phyloP scores from a whole-genome alignment of 1,284 basidiomycete genomes.

The Malassezia slooffiae region DNA sequence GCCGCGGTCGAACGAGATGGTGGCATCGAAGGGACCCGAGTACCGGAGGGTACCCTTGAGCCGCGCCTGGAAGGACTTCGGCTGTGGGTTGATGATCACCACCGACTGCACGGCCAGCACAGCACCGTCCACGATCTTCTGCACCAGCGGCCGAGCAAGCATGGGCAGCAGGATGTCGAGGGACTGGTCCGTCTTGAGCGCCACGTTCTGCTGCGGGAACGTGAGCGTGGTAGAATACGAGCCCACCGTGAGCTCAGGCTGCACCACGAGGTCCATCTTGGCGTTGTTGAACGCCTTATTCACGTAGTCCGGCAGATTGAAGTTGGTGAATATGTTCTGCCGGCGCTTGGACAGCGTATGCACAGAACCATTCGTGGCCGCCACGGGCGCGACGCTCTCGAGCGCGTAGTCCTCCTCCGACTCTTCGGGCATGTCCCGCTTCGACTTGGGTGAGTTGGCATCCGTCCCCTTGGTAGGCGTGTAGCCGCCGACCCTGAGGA shows the following conservation, averaged over 20 bases:
- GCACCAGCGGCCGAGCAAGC: slow-evolving; percentile 67
- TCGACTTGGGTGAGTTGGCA: slow-evolving; percentile 1
- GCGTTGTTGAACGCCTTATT: slow-evolving; percentile 59
- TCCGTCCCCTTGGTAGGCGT: slow-evolving; percentile 26
- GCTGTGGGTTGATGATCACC: slow-evolving; percentile 44
- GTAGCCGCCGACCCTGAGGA: slow-evolving; percentile 62
- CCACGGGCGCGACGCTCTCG: too few relatives aligned
- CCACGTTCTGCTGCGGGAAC: slow-evolving; percentile 56
- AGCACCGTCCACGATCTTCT: slow-evolving; percentile 59
- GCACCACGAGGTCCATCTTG: slow-evolving; percentile 56
- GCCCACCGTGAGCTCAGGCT: slow-evolving; percentile 56
- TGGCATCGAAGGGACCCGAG: slow-evolving; percentile 66
- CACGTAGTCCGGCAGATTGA: slow-evolving; percentile 60
- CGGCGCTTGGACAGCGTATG: slow-evolving; percentile 31
- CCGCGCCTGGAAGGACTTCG: slow-evolving; percentile 56
- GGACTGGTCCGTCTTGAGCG: slow-evolving; percentile 57
- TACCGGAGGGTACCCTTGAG: slow-evolving; percentile 61
- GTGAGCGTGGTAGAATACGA: slow-evolving; percentile 58
- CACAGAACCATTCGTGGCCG: too few relatives aligned
- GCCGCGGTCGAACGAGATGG: slow-evolving; percentile 58
- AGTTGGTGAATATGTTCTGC: slow-evolving; percentile 51
- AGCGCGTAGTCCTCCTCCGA: background rate
- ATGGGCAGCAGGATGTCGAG: slow-evolving; percentile 60
- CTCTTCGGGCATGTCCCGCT: too few relatives aligned
- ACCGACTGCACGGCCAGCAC: slow-evolving; percentile 48